Evolutionary conservation across 2,329 filamentous ascomycete species (phyloP), one percentile per base, ranked within the genome.

Genomic region (Fusarium irregulare): DNA sequence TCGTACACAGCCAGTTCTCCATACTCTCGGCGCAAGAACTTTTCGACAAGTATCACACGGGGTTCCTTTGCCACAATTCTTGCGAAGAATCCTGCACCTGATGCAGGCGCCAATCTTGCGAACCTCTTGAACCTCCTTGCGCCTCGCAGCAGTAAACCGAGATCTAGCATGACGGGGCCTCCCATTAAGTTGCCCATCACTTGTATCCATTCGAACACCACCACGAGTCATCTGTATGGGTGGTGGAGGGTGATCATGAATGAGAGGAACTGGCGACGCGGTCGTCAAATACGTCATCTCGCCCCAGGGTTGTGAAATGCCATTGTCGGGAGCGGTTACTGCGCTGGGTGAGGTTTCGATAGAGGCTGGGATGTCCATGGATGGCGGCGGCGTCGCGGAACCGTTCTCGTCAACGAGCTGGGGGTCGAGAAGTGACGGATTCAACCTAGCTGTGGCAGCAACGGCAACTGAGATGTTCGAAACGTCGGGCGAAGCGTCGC

Each of bases 51-150:
- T 88, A 56, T 87, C 85, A 70, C 89, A 91, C 0, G 89, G 88
- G 9, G 84, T 86, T 32, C 87, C 89, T 62, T 84, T 86, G n/a
- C 88, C 89, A 73, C 89, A 91, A 3, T 87, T 89, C 79, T 91
- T 91, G 60, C 89, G 85, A 37, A 91, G 78, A 66, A 91, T 90
- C 40, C 88, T 84, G 73, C 89, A 91, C 46, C 89, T 83, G 55
- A 91, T 89, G 71, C 89, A 91, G 14, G 89, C 89, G 8, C 89
- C 89, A 37, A 89, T 85, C 71, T 89, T 88, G 25, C 89, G 86
- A 23, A 91, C 87, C 66, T 88, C 87, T 69, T 90, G 88, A 3
- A 91, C 89, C 73, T 91, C 87, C 74, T 87, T 89, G 23, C 89
- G 83, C n/a, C 89, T 83, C 2, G 80, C 80, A 7, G 86, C 82